Evolutionary conservation across 306 rosid species (phyloP).

Genomic region (Cajanus cajan): DNA sequence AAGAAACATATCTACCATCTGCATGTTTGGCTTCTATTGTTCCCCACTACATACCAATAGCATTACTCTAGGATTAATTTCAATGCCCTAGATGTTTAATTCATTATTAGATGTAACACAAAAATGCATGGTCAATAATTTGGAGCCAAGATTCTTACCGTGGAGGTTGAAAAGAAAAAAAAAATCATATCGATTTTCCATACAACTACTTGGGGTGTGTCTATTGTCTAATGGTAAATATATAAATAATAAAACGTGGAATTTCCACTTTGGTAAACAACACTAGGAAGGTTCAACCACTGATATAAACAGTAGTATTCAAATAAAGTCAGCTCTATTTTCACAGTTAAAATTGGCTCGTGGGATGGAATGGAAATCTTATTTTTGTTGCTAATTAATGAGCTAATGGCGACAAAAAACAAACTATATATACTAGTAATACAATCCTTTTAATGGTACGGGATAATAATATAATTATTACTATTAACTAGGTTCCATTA

Average conservation of each 20-base stretch:
- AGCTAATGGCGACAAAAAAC: not conserved
- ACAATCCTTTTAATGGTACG: not conserved
- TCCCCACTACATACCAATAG: not conserved
- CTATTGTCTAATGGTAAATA: not conserved
- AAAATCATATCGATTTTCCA: not conserved
- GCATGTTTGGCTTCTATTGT: conserved; percentile 4
- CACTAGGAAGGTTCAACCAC: not conserved
- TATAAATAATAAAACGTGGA: not conserved
- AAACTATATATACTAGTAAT: not conserved
- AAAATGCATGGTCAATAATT: not conserved
- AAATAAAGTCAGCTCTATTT: conserved; percentile 23
- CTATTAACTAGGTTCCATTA: conserved; percentile 4
- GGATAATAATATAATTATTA: no score
- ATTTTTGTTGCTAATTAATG: not conserved
- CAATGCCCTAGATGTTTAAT: not conserved
- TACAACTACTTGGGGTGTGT: not conserved
- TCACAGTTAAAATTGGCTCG: conserved; percentile 9
- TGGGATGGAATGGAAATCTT: conserved; percentile 3
- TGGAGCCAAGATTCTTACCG: not conserved
- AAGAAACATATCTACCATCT: conserved; percentile 28
- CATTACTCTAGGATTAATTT: not conserved
- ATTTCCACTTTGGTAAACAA: not conserved
- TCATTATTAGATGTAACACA: conserved; percentile 7
- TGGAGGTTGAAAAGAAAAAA: not conserved
- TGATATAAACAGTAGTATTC: not conserved